Evolutionary conservation across 495 filamentous ascomycete genomes (phyloP).

Genomic region (Cudoniella acicularis): DNA sequence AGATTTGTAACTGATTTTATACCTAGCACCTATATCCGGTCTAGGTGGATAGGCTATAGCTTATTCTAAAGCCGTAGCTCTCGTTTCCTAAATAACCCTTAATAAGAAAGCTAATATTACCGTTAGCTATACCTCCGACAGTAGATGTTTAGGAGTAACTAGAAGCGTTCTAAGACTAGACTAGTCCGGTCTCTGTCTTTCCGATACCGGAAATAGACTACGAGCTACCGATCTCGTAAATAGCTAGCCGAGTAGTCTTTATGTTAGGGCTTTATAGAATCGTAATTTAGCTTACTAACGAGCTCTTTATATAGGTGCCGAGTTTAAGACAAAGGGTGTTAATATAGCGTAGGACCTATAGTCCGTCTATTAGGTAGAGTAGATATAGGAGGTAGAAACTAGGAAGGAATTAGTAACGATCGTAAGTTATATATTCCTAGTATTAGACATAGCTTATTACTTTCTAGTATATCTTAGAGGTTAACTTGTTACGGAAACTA

Average conservation of each 20-base stretch:
- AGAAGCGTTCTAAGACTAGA: conserved; percentile 44
- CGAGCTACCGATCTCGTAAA: neutral
- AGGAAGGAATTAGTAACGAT: conserved; percentile 45
- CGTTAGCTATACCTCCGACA: conserved; percentile 50
- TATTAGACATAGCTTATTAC: conserved; percentile 32
- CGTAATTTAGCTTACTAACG: conserved; percentile 42
- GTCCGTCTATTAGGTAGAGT: conserved; percentile 52
- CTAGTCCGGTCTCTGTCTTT: conserved; percentile 59
- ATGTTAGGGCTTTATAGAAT: conserved; percentile 39
- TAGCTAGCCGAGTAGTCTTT: neutral
- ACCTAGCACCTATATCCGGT: neutral
- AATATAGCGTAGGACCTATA: conserved; percentile 64
- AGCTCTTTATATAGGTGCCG: conserved; percentile 48
- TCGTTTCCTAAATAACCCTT: conserved; percentile 54
- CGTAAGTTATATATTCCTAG: neutral
- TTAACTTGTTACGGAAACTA: no score
- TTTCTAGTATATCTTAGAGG: conserved; percentile 29
- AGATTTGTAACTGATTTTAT: neutral
- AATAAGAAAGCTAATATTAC: conserved; percentile 67
- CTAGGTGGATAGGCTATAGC: conserved; percentile 27
- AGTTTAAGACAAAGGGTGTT: conserved; percentile 58
- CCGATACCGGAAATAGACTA: neutral
- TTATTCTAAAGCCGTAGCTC: conserved; percentile 42
- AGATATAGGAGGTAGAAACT: conserved; percentile 49
- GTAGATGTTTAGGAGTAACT: conserved; percentile 20